phyloP scores from a whole-genome alignment of 75 land plant species.

The Sequoia sempervirens region DNA sequence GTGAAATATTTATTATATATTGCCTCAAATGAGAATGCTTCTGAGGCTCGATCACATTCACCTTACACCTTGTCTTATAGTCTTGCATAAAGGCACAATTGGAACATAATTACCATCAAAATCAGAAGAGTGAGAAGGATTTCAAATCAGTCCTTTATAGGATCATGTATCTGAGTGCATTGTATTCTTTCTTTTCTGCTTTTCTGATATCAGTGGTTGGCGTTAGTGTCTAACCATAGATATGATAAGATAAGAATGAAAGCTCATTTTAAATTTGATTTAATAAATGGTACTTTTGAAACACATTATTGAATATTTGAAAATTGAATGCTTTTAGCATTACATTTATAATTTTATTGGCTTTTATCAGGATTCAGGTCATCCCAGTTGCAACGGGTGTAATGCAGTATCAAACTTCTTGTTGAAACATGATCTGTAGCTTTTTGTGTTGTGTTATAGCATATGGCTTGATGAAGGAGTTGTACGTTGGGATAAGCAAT shows the following conservation, averaged over 20 bases:
- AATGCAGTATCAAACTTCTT: not conserved
- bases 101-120: not conserved
- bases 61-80: not conserved
- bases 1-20: not conserved
- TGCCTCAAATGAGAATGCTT: not conserved
- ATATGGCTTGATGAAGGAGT: not conserved
- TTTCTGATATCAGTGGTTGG: not conserved
- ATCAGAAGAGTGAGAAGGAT: not conserved
- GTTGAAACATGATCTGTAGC: not conserved
- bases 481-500: not conserved
- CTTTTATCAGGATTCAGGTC: conserved; percentile 7
- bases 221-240: not conserved
- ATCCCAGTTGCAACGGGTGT: not conserved
- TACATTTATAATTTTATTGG: not conserved
- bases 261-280: not conserved
- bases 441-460: not conserved
- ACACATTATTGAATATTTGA: not conserved
- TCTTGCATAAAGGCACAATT: too few relatives aligned
- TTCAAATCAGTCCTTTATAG: not conserved
- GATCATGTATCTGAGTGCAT: not conserved
- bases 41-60: not conserved
- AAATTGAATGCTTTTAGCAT: not conserved
- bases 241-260: not conserved
- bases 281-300: not conserved
- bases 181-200: not conserved